Evolutionary conservation across 2,329 filamentous ascomycete species (phyloP), one percentile per base, ranked within the genome.

Genomic region (Blumeriella jaapii): DNA sequence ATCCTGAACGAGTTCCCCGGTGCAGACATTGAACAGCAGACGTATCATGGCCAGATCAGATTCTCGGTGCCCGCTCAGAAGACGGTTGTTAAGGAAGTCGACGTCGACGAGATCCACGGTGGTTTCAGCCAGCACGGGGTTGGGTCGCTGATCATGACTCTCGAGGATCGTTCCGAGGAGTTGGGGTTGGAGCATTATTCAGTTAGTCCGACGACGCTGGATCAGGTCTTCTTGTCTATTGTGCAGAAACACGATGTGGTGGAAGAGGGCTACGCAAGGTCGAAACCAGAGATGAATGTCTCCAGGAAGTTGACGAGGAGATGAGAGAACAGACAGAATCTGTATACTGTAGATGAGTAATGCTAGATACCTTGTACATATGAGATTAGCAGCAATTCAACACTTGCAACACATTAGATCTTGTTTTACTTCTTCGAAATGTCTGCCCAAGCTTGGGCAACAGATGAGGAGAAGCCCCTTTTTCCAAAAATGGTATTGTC

Each of bases 191-290:
- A 84, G 55, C 84, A 93, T 57, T 95, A 89, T 59, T 85, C 80
- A 31, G 84, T 94, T 45, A 82, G 74, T 39, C 83, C 84, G 15
- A 91, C 85, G 12, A 93, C 84, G 11, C 61, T 95, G 26, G 87
- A 95, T 54, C 83, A 94, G 58, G 86, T 95, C 0, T 95, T 95
- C 59, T 59, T 95, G 55, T 71, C 70, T 16, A 91, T 95, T 53
- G 85, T 94, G 0, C 78, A 78, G 1, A 71, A 76, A 57, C 81
- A 93, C 55, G 76, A 86, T 55, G 71, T 89, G 5, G 65, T 77
- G 46, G 84, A 93, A 55, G 86, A 89, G 60, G 69, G 71, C 14
- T 70, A 69, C 32, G 62, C 38, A 20, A 27, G 24, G 23, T n/a
- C 18, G 24, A 22, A 10, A 4, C 12, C 27, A 16, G 6, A 29